Evolutionary conservation across 805 yeast genomes (phyloP), one percentile per base, ranked within the genome.

Genomic region (Priceomyces medius): DNA sequence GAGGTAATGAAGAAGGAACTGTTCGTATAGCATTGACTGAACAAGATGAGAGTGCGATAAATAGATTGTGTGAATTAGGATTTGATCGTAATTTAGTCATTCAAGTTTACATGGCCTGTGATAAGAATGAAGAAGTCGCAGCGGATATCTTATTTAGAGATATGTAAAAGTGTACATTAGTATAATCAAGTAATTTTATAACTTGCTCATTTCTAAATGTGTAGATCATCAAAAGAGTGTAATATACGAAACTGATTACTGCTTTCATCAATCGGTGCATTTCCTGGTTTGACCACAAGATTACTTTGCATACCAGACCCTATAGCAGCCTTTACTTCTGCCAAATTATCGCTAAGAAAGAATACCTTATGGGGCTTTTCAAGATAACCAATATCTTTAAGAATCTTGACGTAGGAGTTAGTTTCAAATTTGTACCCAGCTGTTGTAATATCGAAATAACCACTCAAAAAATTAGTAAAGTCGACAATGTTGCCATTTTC

Each of bases 101-200:
- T 46, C 96, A 90, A 70, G 96, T 95, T 21, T 93, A 88, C 69
- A 83, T 93, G 76, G 98, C 98, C 31, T 93, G 99, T 66, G 99
- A 93, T 58, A 91, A 89, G 69, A 88, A 93, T 66, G 99, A 93
- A 70, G 97, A 91, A 71, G 78, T 88, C 55, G 89, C 99, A 32
- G 99, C 98, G 17, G 93, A 93, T 68, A 79, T 88, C 58, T 73
- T 93, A 53, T 86, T 93, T 54, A 67, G 74, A 47, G 74, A 69
- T 59, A 60, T 62, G 58, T 64, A 59, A 53, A 45, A 26, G 37
- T 46, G 47, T 43, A 46, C 40, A 43, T 20, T 48, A 46, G 48
- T 38, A 20, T 44, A 31, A 19, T 35, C 20, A 14, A 18, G 7
- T 28, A 37, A 31, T 19, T 28, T 13, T 13, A 35, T 18, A 19